These are phyloP conservation scores for Septoria linicola DNA, from an alignment of 2,329 filamentous ascomycete genomes.

Conservation along the genomic window DNA sequence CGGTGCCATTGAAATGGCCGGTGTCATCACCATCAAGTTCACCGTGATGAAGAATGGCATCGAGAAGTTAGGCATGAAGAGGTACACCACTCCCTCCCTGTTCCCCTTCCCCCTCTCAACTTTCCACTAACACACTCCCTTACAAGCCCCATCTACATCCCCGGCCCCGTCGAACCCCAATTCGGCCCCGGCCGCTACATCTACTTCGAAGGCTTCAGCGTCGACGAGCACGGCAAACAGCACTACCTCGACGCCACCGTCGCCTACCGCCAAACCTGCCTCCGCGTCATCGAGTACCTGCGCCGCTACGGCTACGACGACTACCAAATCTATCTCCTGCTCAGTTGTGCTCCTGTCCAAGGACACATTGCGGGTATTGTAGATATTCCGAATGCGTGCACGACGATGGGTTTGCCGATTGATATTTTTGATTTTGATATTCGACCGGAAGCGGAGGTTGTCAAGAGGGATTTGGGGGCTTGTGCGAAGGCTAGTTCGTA, in stretches of 20 bases:
- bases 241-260: conserved; percentile 85
- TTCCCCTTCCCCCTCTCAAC: background rate
- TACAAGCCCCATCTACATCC: conserved; percentile 73
- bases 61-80: conserved; percentile 69
- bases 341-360: conserved; percentile 83
- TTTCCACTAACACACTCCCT: background rate
- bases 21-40: conserved; percentile 86
- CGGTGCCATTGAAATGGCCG: conserved; percentile 86
- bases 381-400: conserved; percentile 80
- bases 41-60: conserved; percentile 81
- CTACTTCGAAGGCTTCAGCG: conserved; percentile 86
- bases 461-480: conserved; percentile 65
- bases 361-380: conserved; percentile 80
- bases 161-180: conserved; percentile 82
- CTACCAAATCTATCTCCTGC: conserved; percentile 80
- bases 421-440: conserved; percentile 97
- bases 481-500: conserved; percentile 65
- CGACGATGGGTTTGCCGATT: conserved; percentile 82
- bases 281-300: conserved; percentile 75
- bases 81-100: background rate
- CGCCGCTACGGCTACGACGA: conserved; percentile 65
- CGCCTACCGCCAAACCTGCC: conserved; percentile 77
- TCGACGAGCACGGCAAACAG: conserved; percentile 85
- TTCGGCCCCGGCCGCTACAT: conserved; percentile 80
- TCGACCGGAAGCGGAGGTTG: conserved; percentile 60